Evolutionary conservation across 148 eudicot genomes (phyloP).

Genomic region (Cornus suecica): DNA sequence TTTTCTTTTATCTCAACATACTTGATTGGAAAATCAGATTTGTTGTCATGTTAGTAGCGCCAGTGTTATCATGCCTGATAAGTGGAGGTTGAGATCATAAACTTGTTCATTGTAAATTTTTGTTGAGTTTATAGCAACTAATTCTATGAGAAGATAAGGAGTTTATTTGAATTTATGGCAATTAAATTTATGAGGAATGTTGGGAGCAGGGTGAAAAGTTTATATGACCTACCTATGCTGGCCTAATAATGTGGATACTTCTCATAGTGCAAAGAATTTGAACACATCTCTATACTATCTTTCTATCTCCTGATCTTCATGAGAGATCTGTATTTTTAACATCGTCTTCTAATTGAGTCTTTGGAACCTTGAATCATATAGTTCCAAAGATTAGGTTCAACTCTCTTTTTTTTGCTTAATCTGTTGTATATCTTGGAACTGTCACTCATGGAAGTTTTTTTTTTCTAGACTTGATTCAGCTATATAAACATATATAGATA

Average conservation of each 20-base stretch:
- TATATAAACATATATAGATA: too few relatives aligned
- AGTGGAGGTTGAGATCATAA: too few relatives aligned
- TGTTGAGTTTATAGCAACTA: too few relatives aligned
- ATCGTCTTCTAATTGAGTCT: background rate
- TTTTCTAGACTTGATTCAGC: too few relatives aligned
- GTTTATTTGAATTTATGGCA: background rate
- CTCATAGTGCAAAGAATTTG: background rate
- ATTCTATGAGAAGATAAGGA: too few relatives aligned
- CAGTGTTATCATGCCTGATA: too few relatives aligned
- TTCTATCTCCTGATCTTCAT: background rate
- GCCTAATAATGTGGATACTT: background rate
- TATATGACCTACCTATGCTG: background rate
- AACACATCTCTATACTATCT: background rate
- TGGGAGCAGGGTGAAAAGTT: background rate
- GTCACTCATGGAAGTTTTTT: background rate
- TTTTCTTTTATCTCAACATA: too few relatives aligned
- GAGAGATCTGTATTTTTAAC: background rate
- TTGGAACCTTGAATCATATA: background rate
- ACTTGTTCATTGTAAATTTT: too few relatives aligned
- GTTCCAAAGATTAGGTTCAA: background rate
- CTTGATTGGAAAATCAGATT: too few relatives aligned
- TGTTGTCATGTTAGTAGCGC: too few relatives aligned
- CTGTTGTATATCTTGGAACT: background rate
- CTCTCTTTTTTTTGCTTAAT: background rate
- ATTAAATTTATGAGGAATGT: background rate